Conservation (phyloP, 2,329 filamentous ascomycete species). For the Alternaria sp. region DNA sequence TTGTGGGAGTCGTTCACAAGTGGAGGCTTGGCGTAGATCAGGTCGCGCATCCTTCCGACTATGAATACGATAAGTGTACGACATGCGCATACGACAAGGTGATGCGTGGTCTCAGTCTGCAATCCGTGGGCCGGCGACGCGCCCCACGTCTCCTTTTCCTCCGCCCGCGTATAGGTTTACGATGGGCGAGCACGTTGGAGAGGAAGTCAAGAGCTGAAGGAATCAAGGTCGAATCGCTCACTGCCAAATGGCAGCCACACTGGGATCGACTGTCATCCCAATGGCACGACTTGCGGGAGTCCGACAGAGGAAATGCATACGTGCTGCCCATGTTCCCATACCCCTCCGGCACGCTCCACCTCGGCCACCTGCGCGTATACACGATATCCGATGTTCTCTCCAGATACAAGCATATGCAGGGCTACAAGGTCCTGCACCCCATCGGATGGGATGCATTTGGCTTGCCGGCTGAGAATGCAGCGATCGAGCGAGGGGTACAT, state of each 20-base stretch:
- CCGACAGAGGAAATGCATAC: slow-evolving; percentile 62
- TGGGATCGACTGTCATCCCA: slow-evolving; percentile 49
- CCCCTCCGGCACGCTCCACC: slow-evolving; percentile 84
- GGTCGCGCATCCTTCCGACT: slow-evolving; percentile 4
- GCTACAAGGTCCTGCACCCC: slow-evolving; percentile 79
- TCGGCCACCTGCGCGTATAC: slow-evolving; percentile 88
- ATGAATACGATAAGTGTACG: slow-evolving; percentile 8
- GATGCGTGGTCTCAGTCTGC: slow-evolving; percentile 42
- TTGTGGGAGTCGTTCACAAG: slow-evolving; percentile 17
- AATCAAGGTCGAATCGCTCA: slow-evolving; percentile 25
- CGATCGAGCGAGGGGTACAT: slow-evolving; percentile 80
- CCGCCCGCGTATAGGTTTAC: slow-evolving; percentile 15
- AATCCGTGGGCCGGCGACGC: slow-evolving; percentile 34
- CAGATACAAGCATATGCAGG: slow-evolving; percentile 77
- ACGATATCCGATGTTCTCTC: slow-evolving; percentile 88
- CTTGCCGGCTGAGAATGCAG: slow-evolving; percentile 88
- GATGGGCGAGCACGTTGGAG: slow-evolving; percentile 14
- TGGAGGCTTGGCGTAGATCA: slow-evolving; percentile 14
- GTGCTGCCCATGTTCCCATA: slow-evolving; percentile 94
- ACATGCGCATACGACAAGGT: slow-evolving; percentile 30
- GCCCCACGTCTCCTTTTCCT: slow-evolving; percentile 22
- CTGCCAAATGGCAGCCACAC: slow-evolving; percentile 62
- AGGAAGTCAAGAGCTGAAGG: slow-evolving; percentile 14
- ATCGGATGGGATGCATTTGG: slow-evolving; percentile 97
- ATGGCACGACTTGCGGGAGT: slow-evolving; percentile 19